These are phyloP conservation scores for Colletotrichum godetiae DNA, from an alignment of 2,329 filamentous ascomycete genomes.

Conservation along the genomic window DNA sequence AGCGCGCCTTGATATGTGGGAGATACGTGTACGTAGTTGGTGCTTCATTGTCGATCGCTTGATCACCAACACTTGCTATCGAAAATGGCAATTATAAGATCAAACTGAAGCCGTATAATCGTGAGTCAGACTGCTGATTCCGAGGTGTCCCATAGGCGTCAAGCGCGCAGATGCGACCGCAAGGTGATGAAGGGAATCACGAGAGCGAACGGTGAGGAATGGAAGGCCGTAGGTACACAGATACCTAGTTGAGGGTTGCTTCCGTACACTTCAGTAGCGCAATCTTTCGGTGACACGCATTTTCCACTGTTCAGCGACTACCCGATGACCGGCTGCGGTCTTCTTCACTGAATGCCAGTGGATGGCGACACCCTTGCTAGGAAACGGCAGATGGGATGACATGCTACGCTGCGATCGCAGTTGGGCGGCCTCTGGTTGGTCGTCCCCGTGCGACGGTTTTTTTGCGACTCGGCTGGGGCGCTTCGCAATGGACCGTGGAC, in stretches of 20 bases:
- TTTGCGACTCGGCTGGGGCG: slow-evolving; percentile 14
- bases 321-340: slow-evolving; percentile 4
- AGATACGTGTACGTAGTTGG: neutral
- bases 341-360: slow-evolving; percentile 2
- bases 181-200: neutral
- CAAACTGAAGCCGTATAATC: neutral
- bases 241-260: neutral
- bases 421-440: slow-evolving; percentile 16
- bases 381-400: slow-evolving; percentile 25
- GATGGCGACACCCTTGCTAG: neutral
- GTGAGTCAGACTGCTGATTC: neutral
- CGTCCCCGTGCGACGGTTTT: neutral
- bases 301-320: neutral
- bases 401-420: slow-evolving; percentile 16
- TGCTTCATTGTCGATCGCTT: slow-evolving; percentile 13
- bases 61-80: slow-evolving; percentile 14
- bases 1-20: neutral
- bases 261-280: neutral
- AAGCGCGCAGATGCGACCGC: neutral
- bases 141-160: no score
- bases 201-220: neutral
- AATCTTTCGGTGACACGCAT: neutral
- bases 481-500: neutral
- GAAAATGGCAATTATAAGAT: neutral
- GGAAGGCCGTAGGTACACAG: neutral